Evolutionary conservation across 1,139 yeast species (phyloP).

Genomic region (Kurtzmaniella quercitrusa): DNA sequence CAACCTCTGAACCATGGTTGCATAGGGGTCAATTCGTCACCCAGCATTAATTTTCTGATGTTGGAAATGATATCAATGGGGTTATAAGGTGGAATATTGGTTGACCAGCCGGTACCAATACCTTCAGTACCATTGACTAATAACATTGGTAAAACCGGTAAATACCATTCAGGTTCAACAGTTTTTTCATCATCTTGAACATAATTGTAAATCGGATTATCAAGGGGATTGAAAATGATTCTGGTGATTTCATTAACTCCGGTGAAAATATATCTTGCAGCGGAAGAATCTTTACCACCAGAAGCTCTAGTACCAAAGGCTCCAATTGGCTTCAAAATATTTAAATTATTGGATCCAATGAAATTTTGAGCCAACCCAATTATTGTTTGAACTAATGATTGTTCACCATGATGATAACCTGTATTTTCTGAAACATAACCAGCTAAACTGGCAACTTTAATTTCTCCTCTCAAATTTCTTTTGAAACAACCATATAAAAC

Average conservation of each 20-base stretch:
- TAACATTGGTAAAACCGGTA: conserved; percentile 89
- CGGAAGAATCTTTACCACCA: conserved; percentile 99
- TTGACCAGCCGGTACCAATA: conserved; percentile 99
- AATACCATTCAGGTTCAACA: conserved; percentile 95
- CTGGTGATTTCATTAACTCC: conserved; percentile 75
- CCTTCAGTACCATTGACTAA: conserved; percentile 97
- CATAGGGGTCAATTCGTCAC: conserved; percentile 70
- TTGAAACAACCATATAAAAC: conserved; percentile 86
- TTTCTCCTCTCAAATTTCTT: conserved; percentile 70
- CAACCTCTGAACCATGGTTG: conserved; percentile 96
- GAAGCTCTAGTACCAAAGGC: conserved; percentile 95
- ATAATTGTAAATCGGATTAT: conserved; percentile 73
- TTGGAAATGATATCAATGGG: conserved; percentile 81
- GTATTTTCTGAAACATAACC: conserved; percentile 89
- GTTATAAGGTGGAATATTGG: conserved; percentile 85
- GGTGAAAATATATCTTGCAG: conserved; percentile 94
- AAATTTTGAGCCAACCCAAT: conserved; percentile 93
- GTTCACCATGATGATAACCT: conserved; percentile 96
- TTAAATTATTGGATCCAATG: conserved; percentile 88
- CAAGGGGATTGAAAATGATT: conserved; percentile 72
- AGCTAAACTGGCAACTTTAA: conserved; percentile 87
- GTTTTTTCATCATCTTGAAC: conserved; percentile 91
- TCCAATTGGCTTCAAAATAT: conserved; percentile 86
- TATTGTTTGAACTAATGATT: conserved; percentile 81
- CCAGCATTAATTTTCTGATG: conserved; percentile 67